phyloP scores from a whole-genome alignment of 352 stramenopile genomes.

The Pythium biforme region DNA sequence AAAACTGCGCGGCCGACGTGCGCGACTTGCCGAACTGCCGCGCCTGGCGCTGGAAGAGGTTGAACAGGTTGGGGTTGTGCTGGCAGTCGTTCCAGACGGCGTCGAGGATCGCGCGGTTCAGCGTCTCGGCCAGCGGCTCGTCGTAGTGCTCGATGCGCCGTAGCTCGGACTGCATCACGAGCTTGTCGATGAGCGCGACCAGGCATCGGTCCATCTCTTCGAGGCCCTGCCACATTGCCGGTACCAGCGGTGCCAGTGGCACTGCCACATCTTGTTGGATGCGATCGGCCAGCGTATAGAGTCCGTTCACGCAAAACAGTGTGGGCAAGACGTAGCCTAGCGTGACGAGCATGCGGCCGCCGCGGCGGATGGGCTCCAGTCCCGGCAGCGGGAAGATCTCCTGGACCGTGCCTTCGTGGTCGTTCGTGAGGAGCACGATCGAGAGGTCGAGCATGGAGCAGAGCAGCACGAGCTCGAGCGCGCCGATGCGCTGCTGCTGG shows the following conservation, averaged over 20 bases:
- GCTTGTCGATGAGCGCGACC: conserved; percentile 56
- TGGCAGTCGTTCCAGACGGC: conserved; percentile 84
- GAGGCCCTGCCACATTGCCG: conserved; percentile 63
- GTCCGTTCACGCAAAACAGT: conserved; percentile 60
- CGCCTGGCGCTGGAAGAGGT: conserved; percentile 78
- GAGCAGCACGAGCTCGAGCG: conserved; percentile 67
- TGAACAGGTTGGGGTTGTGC: conserved; percentile 82
- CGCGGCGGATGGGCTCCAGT: conserved; percentile 49
- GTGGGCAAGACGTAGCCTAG: conserved; percentile 78
- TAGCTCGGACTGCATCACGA: conserved; percentile 37
- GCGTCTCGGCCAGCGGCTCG: conserved; percentile 54
- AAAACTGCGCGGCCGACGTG: conserved; percentile 55
- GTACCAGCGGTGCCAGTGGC: conserved; percentile 15
- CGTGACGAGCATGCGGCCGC: conserved; percentile 50
- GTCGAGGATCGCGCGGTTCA: conserved; percentile 76
- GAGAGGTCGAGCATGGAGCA: conserved; percentile 74
- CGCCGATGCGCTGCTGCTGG: conserved; percentile 52
- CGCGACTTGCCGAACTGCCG: conserved; percentile 70
- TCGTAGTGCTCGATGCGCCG: conserved; percentile 47
- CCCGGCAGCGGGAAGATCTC: conserved; percentile 53
- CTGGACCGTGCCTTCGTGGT: conserved; percentile 69
- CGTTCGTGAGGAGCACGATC: conserved; percentile 77
- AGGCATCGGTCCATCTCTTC: conserved; percentile 76
- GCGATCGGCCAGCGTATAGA: conserved; percentile 57
- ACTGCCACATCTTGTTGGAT: conserved; percentile 4